Base-by-base conservation (phyloP, 768 basidiomycete genomes). In the Panellus pusillus region DNA sequence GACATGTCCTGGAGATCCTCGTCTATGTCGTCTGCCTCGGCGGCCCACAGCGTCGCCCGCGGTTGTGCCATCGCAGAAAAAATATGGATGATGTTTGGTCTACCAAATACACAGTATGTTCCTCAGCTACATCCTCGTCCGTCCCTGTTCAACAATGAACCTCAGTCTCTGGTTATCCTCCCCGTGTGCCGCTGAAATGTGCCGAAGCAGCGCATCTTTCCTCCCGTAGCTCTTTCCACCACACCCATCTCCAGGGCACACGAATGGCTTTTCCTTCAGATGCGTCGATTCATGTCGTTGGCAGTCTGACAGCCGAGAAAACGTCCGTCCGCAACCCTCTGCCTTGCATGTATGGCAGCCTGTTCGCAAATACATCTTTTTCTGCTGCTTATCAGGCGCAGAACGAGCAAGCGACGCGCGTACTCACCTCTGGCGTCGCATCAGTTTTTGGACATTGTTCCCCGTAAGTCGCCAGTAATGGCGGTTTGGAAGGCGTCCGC, bases 11-110 rank as follows among this genome's bases (percentile, higher is more conserved):
- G 76, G 19, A 83, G 71, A 27, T 83, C 91, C 54, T 91, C 88
- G 57, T 92, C 91, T 55, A 90, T 76, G 63, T 92, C 91, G 6
- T 57, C 55, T 12, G 81, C 79, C 62, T 92, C 90, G 7, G 86
- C 76, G n/a, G 81, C 82, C 89, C 89, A 91, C 19, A 89, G 63
- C 28, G 84, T 76, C 51, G 81, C 80, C 29, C 88, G 80, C 70
- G 86, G 87, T 71, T 83, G 80, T 43, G 82, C 72, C 78, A 86
- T 83, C 67, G 67, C 67, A 28, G 51, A 45, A 50, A 39, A 61
- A 52, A 42, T 57, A 46, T 57, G 20, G 20, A 20, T 46, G 55
- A 41, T 52, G 47, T 42, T 24, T 41, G 15, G 44, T 13, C 44
- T 31, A n/a, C 3, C 32, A 35, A 35, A 35, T 35, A 35, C 32